Conservation (phyloP, 257 asterid species). For the Petunia axillaris region DNA sequence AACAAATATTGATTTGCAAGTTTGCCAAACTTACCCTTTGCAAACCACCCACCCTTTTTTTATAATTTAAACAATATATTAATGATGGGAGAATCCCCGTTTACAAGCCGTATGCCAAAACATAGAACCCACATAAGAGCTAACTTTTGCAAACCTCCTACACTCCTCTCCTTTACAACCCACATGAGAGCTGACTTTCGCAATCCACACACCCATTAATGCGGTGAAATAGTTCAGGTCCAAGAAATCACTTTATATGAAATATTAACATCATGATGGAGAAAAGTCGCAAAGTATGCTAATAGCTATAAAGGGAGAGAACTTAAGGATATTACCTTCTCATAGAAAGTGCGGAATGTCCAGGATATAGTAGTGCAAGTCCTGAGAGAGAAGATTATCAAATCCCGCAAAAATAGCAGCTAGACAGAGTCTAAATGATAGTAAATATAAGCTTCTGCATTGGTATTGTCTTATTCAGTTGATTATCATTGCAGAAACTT, state of each 20-base stretch:
- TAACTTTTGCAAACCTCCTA: background rate
- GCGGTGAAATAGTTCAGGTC: background rate
- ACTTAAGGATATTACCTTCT: conserved; percentile 58
- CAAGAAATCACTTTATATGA: background rate
- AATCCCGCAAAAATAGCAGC: background rate
- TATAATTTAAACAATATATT: background rate
- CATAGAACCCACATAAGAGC: background rate
- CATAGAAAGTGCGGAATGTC: conserved; percentile 92
- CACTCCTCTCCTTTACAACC: background rate
- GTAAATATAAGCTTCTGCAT: background rate
- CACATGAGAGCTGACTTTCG: background rate
- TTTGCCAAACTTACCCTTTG: background rate
- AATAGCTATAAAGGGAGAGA: conserved; percentile 7
- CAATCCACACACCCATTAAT: background rate
- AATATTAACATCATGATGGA: background rate
- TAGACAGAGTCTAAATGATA: background rate
- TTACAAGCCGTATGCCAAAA: background rate
- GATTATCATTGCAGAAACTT: background rate
- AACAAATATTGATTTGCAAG: background rate
- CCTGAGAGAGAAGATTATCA: conserved; percentile 44
- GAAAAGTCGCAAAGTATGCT: background rate
- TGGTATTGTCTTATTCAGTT: background rate
- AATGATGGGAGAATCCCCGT: background rate
- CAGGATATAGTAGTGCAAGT: conserved; percentile 94
- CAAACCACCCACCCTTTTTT: background rate